phyloP scores from a whole-genome alignment of 805 yeast species.

The Ogataea methanolica region DNA sequence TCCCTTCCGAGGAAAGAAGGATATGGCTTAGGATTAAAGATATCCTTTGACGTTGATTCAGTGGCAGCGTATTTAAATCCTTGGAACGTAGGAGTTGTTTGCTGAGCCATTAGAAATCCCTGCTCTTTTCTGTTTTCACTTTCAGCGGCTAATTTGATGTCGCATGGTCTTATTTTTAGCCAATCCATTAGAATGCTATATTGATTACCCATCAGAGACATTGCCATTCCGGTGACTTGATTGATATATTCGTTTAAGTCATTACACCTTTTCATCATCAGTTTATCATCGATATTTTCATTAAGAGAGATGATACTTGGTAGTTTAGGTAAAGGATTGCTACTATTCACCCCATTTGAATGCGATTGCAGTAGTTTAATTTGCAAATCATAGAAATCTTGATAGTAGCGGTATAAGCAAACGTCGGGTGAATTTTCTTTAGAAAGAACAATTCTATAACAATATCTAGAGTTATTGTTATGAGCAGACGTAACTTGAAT shows the following conservation, averaged over 20 bases:
- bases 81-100: background rate
- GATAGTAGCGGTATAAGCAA: constrained; percentile 44
- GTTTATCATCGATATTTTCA: constrained; percentile 23
- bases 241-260: constrained; percentile 37
- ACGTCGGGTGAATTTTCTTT: constrained; percentile 27
- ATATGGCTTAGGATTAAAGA: constrained; percentile 17
- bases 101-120: background rate
- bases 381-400: constrained; percentile 47
- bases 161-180: constrained; percentile 27
- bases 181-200: constrained; percentile 23
- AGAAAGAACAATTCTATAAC: constrained; percentile 38
- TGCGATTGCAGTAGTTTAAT: constrained; percentile 24
- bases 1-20: constrained; percentile 6
- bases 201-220: background rate
- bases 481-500: constrained; percentile 38
- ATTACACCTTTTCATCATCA: constrained; percentile 34
- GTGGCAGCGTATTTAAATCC: background rate
- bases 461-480: constrained; percentile 38
- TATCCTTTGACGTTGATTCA: constrained; percentile 20
- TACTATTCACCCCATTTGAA: constrained; percentile 5
- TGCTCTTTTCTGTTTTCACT: background rate
- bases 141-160: constrained; percentile 19
- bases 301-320: constrained; percentile 45
- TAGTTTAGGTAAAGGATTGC: constrained; percentile 32
- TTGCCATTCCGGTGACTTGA: constrained; percentile 15